Evolutionary conservation across 1,284 basidiomycete genomes (phyloP).

Genomic region (Boletus semigastroideus): DNA sequence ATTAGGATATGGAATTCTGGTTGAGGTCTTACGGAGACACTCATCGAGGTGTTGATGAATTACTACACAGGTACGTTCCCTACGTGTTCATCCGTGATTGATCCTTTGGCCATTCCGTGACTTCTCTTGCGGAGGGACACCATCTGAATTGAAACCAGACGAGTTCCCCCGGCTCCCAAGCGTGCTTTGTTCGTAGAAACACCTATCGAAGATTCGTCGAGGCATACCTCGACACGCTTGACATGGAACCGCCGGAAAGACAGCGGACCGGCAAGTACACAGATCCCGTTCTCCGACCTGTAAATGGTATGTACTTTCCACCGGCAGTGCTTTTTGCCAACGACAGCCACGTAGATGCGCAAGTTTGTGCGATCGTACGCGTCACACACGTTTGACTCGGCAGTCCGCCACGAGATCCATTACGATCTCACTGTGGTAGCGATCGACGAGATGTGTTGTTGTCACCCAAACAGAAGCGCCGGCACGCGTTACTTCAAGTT

Average conservation of each 20-base stretch:
- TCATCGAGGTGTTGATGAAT: slow-evolving; percentile 76
- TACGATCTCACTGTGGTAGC: slow-evolving; percentile 85
- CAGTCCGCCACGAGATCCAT: slow-evolving; percentile 88
- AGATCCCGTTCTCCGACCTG: slow-evolving; percentile 74
- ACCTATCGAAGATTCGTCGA: no score
- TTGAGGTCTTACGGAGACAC: not conserved
- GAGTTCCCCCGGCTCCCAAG: no score
- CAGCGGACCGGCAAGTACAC: slow-evolving; percentile 76
- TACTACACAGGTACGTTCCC: slow-evolving; percentile 89
- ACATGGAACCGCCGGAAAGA: slow-evolving; percentile 67
- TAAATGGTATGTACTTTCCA: slow-evolving; percentile 69
- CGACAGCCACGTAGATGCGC: slow-evolving; percentile 92
- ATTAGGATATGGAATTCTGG: not conserved
- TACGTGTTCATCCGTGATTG: slow-evolving; percentile 97
- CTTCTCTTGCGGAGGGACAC: slow-evolving; percentile 29
- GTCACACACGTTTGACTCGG: slow-evolving; percentile 87
- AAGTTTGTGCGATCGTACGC: slow-evolving; percentile 90
- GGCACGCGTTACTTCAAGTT: slow-evolving; percentile 14
- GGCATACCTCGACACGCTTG: slow-evolving; percentile 86
- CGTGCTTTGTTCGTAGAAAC: no score
- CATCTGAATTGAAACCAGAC: not conserved
- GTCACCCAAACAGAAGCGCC: not conserved
- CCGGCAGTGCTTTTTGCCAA: no score
- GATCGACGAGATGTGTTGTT: slow-evolving; percentile 81
- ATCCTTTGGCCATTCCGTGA: slow-evolving; percentile 75